Percentiles rank a stretch among this genome's conserved stretches.
Evolutionary conservation across 1,139 yeast genomes (phyloP).

Genomic region (Geotrichum bryndzae): DNA sequence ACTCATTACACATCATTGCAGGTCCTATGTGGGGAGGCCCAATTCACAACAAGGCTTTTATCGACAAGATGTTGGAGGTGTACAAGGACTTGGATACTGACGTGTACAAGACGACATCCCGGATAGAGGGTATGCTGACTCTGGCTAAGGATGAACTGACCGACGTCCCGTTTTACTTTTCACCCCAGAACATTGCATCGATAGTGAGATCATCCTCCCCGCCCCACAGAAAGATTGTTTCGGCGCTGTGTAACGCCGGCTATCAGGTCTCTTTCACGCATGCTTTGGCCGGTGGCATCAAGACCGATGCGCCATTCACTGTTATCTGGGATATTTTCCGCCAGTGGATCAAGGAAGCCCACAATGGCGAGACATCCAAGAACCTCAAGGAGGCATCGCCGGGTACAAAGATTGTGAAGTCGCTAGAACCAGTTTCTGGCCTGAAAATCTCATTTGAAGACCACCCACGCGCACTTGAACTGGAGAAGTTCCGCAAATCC

Average conservation of each 20-base stretch:
- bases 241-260: slow-evolving; percentile 85
- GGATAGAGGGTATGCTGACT: slow-evolving; percentile 89
- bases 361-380: slow-evolving; percentile 38
- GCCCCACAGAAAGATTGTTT: slow-evolving; percentile 60
- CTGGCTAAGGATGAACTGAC: slow-evolving; percentile 65
- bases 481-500: slow-evolving; percentile 57
- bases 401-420: slow-evolving; percentile 57
- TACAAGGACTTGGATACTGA: slow-evolving; percentile 46
- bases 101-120: slow-evolving; percentile 67
- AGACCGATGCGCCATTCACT: slow-evolving; percentile 85
- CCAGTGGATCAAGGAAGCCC: slow-evolving; percentile 51
- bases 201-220: slow-evolving; percentile 79
- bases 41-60: slow-evolving; percentile 62
- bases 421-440: slow-evolving; percentile 28
- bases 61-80: slow-evolving; percentile 54
- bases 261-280: slow-evolving; percentile 80
- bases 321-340: slow-evolving; percentile 66
- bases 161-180: slow-evolving; percentile 67
- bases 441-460: slow-evolving; percentile 42
- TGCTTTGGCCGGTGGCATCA: slow-evolving; percentile 76
- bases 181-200: slow-evolving; percentile 52
- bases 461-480: slow-evolving; percentile 50
- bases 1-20: slow-evolving; percentile 62
- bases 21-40: slow-evolving; percentile 97
- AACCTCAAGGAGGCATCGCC: slow-evolving; percentile 47